Evolutionary conservation across 1,139 yeast genomes (phyloP), one percentile per base, ranked within the genome.

Genomic region (Hyphopichia burtonii): DNA sequence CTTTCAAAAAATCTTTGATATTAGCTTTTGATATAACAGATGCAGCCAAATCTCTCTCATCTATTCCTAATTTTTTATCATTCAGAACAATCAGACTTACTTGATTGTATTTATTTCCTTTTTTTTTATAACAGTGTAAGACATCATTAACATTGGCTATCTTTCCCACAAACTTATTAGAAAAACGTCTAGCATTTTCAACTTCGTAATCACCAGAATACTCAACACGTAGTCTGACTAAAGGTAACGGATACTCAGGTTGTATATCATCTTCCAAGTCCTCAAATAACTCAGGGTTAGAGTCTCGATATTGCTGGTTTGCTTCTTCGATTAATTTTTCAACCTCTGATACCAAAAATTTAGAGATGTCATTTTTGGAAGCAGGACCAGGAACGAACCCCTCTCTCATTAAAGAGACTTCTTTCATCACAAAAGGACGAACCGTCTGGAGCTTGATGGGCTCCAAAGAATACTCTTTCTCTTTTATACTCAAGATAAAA

Each of bases 101-200:
- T 3, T 25, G 28, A 11, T 4, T 11, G 4, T 25, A n/a, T 10
- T 28, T 28, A 5, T 42, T 53, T 20, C 47, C 51, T 61, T 51
- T 69, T 53, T 68, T 76, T 56, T 83, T 79, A 54, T 80, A 80
- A 55, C 86, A 86, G 39, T 81, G 83, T 2, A 93, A 80, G 9
- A 91, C 88, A 53, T 91, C 96, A 54, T 87, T 85, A 10, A 85
- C 81, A 58, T 93, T 93, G 11, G 99, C 99, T 3, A 93, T 95
- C 48, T 74, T 75, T 0, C 96, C 97, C 6, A 88, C 96, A 70
- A 91, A 94, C 52, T 88, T 68, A 55, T 91, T 89, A 4, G 97
- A 89, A 52, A 93, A 88, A 46, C 97, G 66, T 43, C 95, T 74
- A 0, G 96, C 88, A 55, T 93, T 91, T 54, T 91, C 99, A 31